Evolutionary conservation across 73 alveolate species (phyloP).

Genomic region (Tetrahymena elliotti): DNA sequence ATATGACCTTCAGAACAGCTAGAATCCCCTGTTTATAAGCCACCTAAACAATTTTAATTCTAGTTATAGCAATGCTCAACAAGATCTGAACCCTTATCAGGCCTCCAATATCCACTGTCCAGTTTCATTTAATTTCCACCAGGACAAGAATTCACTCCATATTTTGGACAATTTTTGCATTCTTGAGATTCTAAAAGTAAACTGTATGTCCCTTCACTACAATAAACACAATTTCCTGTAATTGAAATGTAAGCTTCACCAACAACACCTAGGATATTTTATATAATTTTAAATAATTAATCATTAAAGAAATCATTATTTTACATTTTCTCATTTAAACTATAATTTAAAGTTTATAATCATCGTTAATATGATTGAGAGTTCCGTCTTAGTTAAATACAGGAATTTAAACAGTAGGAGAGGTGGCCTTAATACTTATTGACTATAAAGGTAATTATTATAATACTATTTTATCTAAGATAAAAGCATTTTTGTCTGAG

Average conservation of each 20-base stretch:
- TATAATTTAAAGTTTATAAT: neutral
- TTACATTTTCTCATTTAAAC: neutral
- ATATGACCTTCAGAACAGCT: conserved; percentile 35
- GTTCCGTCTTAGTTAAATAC: neutral
- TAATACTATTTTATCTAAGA: neutral
- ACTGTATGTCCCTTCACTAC: neutral
- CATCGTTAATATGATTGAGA: neutral
- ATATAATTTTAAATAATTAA: neutral
- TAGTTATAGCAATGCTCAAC: neutral
- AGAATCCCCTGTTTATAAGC: conserved; percentile 31
- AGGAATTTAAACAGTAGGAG: neutral
- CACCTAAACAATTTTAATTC: conserved; percentile 9
- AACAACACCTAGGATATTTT: neutral
- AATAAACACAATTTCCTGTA: neutral
- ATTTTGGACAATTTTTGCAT: neutral
- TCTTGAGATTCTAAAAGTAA: neutral
- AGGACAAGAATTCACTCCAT: neutral
- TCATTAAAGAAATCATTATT: neutral
- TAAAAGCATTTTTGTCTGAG: neutral
- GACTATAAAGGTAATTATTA: neutral
- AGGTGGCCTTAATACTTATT: neutral
- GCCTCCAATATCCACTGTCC: conserved; percentile 34
- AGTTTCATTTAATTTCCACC: neutral
- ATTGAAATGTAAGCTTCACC: neutral
- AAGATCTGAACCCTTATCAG: conserved; percentile 2